These are phyloP conservation scores for Naganishia sp. DNA, from an alignment of 1,284 basidiomycete species.

Conservation along the genomic window DNA sequence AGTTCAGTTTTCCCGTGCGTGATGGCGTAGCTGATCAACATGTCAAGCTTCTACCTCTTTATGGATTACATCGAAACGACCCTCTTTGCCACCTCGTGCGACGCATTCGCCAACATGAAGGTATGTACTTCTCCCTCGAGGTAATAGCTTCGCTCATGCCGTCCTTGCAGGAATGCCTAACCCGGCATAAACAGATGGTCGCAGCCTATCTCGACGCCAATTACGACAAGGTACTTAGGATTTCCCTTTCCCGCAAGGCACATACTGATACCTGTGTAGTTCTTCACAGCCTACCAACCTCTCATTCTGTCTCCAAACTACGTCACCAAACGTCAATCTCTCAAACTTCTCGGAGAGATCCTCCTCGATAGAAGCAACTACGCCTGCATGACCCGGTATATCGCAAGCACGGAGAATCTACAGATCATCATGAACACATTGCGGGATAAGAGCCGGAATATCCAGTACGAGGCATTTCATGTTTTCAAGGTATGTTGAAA, in stretches of 20 bases:
- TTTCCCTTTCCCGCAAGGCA: not conserved
- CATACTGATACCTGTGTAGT: constrained; percentile 58
- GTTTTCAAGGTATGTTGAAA: constrained; percentile 84
- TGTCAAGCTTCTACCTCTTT: constrained; percentile 86
- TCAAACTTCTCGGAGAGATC: constrained; percentile 97
- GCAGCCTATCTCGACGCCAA: constrained; percentile 93
- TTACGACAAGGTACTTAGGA: constrained; percentile 77
- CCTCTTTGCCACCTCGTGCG: constrained; percentile 96
- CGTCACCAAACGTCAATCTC: constrained; percentile 98
- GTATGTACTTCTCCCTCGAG: constrained; percentile 40
- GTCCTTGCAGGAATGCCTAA: constrained; percentile 72
- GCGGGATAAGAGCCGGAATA: constrained; percentile 96
- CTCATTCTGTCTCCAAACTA: constrained; percentile 93
- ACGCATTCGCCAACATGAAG: constrained; percentile 95
- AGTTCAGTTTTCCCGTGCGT: constrained; percentile 46
- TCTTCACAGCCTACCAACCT: constrained; percentile 91
- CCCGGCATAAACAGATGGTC: constrained; percentile 95
- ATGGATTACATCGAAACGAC: constrained; percentile 96
- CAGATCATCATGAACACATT: constrained; percentile 99
- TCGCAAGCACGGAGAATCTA: constrained; percentile 81
- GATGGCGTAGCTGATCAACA: not conserved
- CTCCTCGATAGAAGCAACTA: constrained; percentile 96
- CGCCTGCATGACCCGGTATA: constrained; percentile 98
- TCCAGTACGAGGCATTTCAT: constrained; percentile 99
- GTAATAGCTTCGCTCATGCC: not conserved